Evolutionary conservation across 148 eudicot species (phyloP), one percentile per base, ranked within the genome.

Genomic region (Vaccinium vitisidaea): DNA sequence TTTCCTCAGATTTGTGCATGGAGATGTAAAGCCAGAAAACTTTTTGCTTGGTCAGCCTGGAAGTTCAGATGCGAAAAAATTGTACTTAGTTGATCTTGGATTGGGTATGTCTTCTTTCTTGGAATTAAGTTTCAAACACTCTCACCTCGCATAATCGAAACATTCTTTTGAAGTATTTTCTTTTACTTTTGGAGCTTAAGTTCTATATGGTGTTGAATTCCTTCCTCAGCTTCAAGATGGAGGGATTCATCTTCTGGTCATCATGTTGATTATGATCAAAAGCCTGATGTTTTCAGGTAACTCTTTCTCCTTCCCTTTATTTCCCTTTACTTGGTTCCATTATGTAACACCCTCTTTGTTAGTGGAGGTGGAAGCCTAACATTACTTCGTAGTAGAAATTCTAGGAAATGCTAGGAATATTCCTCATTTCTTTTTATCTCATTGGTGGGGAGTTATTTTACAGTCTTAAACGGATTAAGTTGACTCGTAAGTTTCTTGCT

Each of bases 11-110:
- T 92, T 86, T 90, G 94, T 92, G 87, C 94, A 92, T 77, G 94
- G 94, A 80, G 94, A 90, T 85, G 91, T 92, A 2, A 92, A 92
- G 88, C 94, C 94, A 14, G 92, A 92, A 81, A 92, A 90, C 84
- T 90, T 92, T 84, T 89, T 92, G 87, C 91, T 92, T 84, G 94
- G 94, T 86, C 92, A 85, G 73, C 92, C 94, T 46, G 91, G 90
- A 71, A 90, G 91, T 49, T 32, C 89, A 54, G 83, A 88, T 80
- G 92, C 86, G 80, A 90, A 89, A 75, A 90, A 88, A 77, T 80
- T 92, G 81, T 90, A 80, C 86, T 86, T 92, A 19, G 90, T 90
- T 82, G 94, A 92, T 87, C 94, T 92, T 74, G 94, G 94, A 76
- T 85, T 92, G 82, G 94, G 94, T 90, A 86, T 80, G 80, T 54